Evolutionary conservation across 441 rosid species (phyloP).

Genomic region (Corymbia citriodora): DNA sequence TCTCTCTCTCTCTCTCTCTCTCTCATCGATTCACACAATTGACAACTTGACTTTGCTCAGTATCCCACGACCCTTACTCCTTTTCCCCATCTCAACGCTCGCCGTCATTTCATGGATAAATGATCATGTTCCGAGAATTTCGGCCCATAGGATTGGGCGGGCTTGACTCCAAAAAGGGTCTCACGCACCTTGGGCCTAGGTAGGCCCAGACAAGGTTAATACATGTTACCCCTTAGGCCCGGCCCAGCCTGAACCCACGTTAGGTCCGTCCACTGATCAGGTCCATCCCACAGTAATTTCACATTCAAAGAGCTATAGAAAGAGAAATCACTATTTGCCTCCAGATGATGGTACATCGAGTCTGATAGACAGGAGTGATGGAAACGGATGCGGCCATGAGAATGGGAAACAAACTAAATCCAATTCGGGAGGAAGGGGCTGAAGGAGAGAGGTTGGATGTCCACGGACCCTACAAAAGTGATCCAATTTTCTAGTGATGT

Average conservation of each 20-base stretch:
- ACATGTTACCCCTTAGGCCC: not conserved
- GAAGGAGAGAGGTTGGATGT: not conserved
- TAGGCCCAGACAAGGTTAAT: not conserved
- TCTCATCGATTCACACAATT: not conserved
- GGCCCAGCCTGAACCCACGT: not conserved
- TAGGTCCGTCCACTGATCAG: accelerated
- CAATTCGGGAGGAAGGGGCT: not conserved
- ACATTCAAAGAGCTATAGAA: not conserved
- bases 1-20: not conserved
- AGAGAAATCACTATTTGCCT: not conserved
- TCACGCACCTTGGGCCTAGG: not conserved
- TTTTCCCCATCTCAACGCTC: not conserved
- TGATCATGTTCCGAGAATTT: not conserved
- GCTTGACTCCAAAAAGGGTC: not conserved
- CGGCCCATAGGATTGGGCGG: not conserved
- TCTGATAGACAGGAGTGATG: not conserved
- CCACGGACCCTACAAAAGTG: not conserved
- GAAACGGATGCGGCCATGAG: not conserved
- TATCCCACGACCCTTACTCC: not conserved
- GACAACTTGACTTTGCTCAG: not conserved
- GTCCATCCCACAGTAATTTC: not conserved
- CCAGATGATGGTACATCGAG: not conserved
- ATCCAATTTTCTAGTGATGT: not conserved
- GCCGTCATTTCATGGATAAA: not conserved
- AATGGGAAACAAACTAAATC: not conserved